phyloP scores from a whole-genome alignment of 768 basidiomycete species.

The Hortiboletus campestris region DNA sequence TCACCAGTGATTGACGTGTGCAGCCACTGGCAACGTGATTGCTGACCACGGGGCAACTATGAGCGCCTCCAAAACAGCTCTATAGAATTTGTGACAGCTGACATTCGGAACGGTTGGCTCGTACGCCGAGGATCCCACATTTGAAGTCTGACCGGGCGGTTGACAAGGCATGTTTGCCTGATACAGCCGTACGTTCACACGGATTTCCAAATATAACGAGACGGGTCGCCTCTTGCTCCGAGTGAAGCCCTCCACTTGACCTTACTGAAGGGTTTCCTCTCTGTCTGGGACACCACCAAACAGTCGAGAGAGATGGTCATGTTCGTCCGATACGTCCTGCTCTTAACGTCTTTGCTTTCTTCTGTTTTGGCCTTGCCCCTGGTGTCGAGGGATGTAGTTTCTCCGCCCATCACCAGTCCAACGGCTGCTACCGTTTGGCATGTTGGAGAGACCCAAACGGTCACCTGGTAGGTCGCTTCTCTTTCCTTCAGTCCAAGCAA shows the following conservation, averaged over 20 bases:
- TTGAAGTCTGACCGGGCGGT: not conserved
- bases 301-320: constrained; percentile 16
- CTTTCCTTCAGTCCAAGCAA: constrained; percentile 20
- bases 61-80: not conserved
- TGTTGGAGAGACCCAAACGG: constrained; percentile 42
- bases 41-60: not conserved
- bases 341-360: constrained; percentile 19
- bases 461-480: constrained; percentile 45
- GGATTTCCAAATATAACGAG: constrained; percentile 17
- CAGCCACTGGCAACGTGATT: not conserved
- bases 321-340: constrained; percentile 26
- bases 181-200: constrained; percentile 24
- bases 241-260: constrained; percentile 14
- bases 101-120: not conserved
- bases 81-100: not conserved
- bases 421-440: constrained; percentile 42
- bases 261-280: constrained; percentile 13
- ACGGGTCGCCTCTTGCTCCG: not conserved
- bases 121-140: constrained; percentile 5
- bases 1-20: constrained; percentile 4
- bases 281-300: constrained; percentile 4
- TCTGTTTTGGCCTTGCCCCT: constrained; percentile 34
- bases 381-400: constrained; percentile 42
- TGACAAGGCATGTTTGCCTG: not conserved
- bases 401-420: constrained; percentile 48